Evolutionary conservation across 805 yeast species (phyloP).

Genomic region (Candida koratica): DNA sequence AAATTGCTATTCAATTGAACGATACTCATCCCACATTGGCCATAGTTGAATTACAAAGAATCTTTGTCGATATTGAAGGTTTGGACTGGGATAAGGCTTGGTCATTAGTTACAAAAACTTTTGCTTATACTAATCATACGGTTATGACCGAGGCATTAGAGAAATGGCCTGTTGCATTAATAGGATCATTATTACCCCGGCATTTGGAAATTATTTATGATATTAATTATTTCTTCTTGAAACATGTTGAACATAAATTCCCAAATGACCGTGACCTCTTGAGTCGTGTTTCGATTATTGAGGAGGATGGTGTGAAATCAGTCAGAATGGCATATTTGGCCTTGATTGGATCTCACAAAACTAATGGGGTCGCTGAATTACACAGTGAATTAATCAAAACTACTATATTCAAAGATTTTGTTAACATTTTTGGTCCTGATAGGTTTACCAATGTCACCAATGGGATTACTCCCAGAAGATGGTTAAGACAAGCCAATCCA

Average conservation of each 20-base stretch:
- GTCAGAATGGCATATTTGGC: constrained; percentile 93
- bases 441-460: constrained; percentile 90
- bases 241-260: constrained; percentile 68
- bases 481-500: constrained; percentile 94
- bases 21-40: constrained; percentile 95
- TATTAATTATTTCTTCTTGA: constrained; percentile 74
- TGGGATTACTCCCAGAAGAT: constrained; percentile 94
- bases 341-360: constrained; percentile 86
- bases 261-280: constrained; percentile 70
- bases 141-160: constrained; percentile 94
- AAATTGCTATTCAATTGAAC: constrained; percentile 86
- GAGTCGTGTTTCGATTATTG: constrained; percentile 74
- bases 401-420: constrained; percentile 88
- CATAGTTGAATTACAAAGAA: constrained; percentile 81
- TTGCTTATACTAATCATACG: constrained; percentile 92
- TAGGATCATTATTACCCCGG: constrained; percentile 79
- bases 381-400: constrained; percentile 89
- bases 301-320: constrained; percentile 75
- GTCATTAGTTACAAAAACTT: constrained; percentile 73
- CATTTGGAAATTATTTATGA: constrained; percentile 88
- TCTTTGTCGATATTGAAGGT: constrained; percentile 78
- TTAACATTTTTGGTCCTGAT: constrained; percentile 71
- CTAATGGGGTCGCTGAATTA: constrained; percentile 93
- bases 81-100: constrained; percentile 82
- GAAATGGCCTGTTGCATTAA: constrained; percentile 87